A percentile compares a stretch with the other conserved stretches of the same genome.
These are phyloP conservation scores for Acacia melanoxylon DNA, from an alignment of 306 rosid species.

Conservation along the genomic window DNA sequence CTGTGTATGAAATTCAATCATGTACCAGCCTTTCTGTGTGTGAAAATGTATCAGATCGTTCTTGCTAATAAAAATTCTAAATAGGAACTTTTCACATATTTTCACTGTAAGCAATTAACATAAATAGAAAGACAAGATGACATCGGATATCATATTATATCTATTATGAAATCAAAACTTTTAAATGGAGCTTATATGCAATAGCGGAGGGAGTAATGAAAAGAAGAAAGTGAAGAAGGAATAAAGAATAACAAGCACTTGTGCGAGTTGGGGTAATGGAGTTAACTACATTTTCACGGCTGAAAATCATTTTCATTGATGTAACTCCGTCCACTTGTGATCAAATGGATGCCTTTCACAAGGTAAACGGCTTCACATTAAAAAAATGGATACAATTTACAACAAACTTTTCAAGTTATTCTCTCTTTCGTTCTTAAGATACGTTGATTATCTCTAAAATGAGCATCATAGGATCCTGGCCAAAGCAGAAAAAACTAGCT, in stretches of 20 bases:
- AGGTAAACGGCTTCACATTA: not conserved
- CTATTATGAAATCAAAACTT: no score
- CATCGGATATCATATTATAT: no score
- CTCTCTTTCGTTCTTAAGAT: not conserved
- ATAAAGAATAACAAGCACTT: not conserved
- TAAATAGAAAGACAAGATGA: no score
- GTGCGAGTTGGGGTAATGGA: not conserved
- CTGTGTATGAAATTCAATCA: no score
- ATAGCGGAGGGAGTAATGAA: not conserved
- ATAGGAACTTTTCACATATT: no score
- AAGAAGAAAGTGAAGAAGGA: not conserved
- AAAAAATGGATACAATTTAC: not conserved
- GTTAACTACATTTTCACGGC: not conserved
- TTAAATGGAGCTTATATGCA: no score
- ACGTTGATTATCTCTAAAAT: not conserved
- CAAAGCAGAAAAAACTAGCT: not conserved
- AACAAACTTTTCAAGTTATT: not conserved
- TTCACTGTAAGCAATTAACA: no score
- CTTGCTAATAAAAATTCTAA: no score
- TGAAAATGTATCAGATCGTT: no score
- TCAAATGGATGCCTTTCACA: not conserved
- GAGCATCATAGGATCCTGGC: not conserved
- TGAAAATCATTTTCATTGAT: constrained; percentile 10
- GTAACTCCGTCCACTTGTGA: not conserved
- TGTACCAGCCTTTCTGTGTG: no score